These are phyloP conservation scores for Cotoneaster glaucophyllus DNA, from an alignment of 306 rosid species.

Conservation along the genomic window DNA sequence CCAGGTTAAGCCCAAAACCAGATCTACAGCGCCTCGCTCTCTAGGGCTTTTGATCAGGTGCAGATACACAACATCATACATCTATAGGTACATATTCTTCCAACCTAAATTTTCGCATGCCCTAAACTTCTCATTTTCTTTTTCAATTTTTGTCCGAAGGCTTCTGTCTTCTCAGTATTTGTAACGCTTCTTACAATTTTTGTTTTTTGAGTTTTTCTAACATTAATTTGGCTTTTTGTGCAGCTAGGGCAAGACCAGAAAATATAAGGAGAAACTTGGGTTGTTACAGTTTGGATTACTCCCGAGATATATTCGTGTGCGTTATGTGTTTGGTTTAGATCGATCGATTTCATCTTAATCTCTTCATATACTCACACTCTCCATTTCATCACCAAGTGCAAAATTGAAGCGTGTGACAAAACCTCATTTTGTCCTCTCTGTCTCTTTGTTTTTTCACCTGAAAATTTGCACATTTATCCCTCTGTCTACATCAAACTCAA, in stretches of 20 bases:
- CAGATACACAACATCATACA: background rate
- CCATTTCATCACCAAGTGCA: constrained; percentile 10
- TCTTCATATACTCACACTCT: constrained; percentile 3
- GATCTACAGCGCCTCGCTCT: constrained; percentile 25
- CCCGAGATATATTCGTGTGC: constrained; percentile 47
- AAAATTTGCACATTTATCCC: background rate
- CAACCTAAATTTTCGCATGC: background rate
- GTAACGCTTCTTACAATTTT: background rate
- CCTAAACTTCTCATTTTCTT: background rate
- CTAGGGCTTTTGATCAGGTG: background rate
- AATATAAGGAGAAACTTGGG: constrained; percentile 13
- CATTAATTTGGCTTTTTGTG: constrained; percentile 4
- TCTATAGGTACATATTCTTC: background rate
- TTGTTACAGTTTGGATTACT: constrained; percentile 23
- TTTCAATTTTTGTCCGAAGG: background rate
- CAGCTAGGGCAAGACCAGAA: background rate
- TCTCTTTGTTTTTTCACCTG: background rate
- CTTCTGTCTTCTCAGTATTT: background rate
- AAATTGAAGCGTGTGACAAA: background rate
- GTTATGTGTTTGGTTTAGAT: constrained; percentile 8
- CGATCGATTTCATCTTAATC: background rate
- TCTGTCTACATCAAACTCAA: background rate
- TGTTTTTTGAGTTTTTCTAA: background rate
- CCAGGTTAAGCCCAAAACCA: constrained; percentile 8
- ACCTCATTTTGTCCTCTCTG: constrained; percentile 6